Conservation (phyloP, 1,284 basidiomycete species). For the Sutorius eximius region DNA sequence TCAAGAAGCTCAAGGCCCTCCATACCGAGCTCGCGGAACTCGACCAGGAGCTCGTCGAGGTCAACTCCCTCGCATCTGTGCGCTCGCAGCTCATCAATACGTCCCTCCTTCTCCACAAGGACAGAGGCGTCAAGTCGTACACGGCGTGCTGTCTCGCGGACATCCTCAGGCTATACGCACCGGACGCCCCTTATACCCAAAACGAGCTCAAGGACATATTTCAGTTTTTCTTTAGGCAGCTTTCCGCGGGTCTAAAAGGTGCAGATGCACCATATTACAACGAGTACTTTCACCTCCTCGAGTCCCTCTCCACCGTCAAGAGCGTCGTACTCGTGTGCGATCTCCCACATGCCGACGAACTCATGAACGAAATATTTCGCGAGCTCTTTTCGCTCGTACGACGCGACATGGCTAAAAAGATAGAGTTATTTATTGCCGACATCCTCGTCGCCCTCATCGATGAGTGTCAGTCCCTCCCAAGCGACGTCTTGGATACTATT, state of each 20-base stretch:
- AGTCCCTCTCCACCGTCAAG: conserved; percentile 92
- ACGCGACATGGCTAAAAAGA: conserved; percentile 84
- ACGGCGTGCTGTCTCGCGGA: conserved; percentile 95
- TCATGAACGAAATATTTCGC: conserved; percentile 83
- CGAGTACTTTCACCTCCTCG: conserved; percentile 91
- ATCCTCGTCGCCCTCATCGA: conserved; percentile 90
- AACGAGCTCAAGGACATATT: conserved; percentile 91
- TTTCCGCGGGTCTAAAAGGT: conserved; percentile 72
- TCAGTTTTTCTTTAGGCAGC: conserved; percentile 89
- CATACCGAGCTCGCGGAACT: conserved; percentile 80
- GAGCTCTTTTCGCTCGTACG: conserved; percentile 81
- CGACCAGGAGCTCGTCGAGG: conserved; percentile 87
- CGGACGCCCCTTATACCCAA: conserved; percentile 93
- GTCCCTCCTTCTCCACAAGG: conserved; percentile 88
- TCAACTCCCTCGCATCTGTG: conserved; percentile 64
- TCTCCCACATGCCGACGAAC: conserved; percentile 81
- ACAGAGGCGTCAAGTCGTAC: conserved; percentile 91
- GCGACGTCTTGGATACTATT: conserved; percentile 78
- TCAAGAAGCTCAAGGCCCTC: conserved; percentile 82
- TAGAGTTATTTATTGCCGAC: conserved; percentile 86
- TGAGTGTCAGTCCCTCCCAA: conserved; percentile 75
- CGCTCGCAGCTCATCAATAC: conserved; percentile 81
- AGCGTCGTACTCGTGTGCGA: conserved; percentile 93
- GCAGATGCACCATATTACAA: conserved; percentile 76
- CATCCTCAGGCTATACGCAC: conserved; percentile 90